Evolutionary conservation across 257 asterid species (phyloP).

Genomic region (Plantago ovata): DNA sequence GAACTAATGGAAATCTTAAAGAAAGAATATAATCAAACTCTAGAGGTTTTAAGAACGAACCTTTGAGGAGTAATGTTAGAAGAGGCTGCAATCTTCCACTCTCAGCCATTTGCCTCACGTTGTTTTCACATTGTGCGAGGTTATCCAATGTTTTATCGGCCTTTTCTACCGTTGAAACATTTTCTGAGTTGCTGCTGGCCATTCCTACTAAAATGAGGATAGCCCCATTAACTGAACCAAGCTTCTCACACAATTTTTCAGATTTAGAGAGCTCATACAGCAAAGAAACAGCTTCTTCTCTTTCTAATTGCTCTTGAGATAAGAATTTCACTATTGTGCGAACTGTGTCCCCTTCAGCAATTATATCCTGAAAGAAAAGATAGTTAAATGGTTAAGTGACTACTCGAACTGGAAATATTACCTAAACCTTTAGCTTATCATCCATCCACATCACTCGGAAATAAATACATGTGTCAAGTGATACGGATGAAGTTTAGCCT

Average conservation of each 20-base stretch:
- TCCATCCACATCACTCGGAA: background rate
- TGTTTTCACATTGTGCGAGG: constrained; percentile 74
- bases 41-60: constrained; percentile 32
- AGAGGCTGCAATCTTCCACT: constrained; percentile 84
- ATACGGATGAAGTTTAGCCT: background rate
- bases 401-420: constrained; percentile 12
- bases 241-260: constrained; percentile 64
- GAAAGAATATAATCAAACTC: background rate
- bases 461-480: background rate
- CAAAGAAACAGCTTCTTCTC: constrained; percentile 86
- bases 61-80: constrained; percentile 74
- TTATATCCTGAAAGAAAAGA: constrained; percentile 61
- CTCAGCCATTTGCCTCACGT: constrained; percentile 95
- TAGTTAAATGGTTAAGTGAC: constrained; percentile 9
- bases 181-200: constrained; percentile 94
- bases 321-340: constrained; percentile 80
- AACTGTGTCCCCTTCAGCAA: constrained; percentile 88
- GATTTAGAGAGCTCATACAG: constrained; percentile 86
- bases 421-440: background rate
- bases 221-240: constrained; percentile 85
- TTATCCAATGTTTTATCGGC: constrained; percentile 81
- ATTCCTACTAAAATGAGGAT: constrained; percentile 80
- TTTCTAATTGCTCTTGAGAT: constrained; percentile 70
- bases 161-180: constrained; percentile 61
- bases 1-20: constrained; percentile 4